A percentile compares a stretch with the other conserved stretches of the same genome.
Evolutionary conservation across 2,329 filamentous ascomycete genomes (phyloP).

Genomic region (Calonectria pteridis): DNA sequence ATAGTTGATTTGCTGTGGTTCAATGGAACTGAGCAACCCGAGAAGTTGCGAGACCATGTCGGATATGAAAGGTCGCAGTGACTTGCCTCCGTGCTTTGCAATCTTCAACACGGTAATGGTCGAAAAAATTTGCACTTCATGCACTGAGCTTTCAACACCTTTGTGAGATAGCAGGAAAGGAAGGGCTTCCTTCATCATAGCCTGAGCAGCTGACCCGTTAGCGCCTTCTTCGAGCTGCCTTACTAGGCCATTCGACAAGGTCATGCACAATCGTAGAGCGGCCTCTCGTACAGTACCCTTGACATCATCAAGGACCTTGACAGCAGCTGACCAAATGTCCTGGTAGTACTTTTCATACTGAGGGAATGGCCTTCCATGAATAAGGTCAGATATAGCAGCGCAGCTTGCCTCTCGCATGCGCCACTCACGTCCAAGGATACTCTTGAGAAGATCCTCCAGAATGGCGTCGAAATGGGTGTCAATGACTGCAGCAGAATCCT

Average conservation of each 20-base stretch:
- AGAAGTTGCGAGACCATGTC: conserved; percentile 85
- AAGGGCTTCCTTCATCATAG: conserved; percentile 87
- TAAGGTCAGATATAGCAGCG: conserved; percentile 86
- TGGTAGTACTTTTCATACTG: conserved; percentile 88
- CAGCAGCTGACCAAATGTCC: conserved; percentile 85
- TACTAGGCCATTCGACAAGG: conserved; percentile 86
- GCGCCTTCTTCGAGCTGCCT: conserved; percentile 86
- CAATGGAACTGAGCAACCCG: conserved; percentile 85
- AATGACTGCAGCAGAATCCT: conserved; percentile 82
- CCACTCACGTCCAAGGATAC: conserved; percentile 93
- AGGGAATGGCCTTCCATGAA: conserved; percentile 81
- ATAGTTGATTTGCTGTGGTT: conserved; percentile 92
- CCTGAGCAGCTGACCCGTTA: conserved; percentile 75
- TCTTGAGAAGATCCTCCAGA: conserved; percentile 86
- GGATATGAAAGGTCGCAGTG: conserved; percentile 84
- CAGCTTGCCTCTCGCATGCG: conserved; percentile 93
- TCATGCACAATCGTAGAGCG: conserved; percentile 85
- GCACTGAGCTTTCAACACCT: conserved; percentile 87
- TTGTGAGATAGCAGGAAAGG: conserved; percentile 92
- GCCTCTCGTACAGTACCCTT: conserved; percentile 89
- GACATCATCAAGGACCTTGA: conserved; percentile 96
- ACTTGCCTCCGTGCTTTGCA: conserved; percentile 87
- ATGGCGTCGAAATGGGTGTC: conserved; percentile 89
- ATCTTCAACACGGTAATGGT: conserved; percentile 88
- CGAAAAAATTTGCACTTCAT: conserved; percentile 89